Evolutionary conservation across 306 rosid species (phyloP).

Genomic region (Crataegus laevigata): DNA sequence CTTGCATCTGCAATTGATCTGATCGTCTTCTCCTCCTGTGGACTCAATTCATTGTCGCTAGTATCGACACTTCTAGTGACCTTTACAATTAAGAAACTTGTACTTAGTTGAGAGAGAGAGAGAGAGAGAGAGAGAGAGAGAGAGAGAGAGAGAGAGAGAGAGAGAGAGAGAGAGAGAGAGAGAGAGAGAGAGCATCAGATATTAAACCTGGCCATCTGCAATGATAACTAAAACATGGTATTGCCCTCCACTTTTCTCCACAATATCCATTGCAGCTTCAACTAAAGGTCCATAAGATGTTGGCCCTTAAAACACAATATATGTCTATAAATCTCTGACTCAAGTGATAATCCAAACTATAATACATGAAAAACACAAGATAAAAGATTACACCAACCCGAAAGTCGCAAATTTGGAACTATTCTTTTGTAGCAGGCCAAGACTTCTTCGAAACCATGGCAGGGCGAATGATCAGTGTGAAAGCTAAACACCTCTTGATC

Average conservation of each 20-base stretch:
- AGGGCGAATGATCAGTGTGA: constrained; percentile 67
- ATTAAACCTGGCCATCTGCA: constrained; percentile 82
- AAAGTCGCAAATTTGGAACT: constrained; percentile 59
- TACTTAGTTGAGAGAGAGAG: not conserved
- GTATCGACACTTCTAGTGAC: constrained; percentile 59
- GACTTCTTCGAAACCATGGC: constrained; percentile 90
- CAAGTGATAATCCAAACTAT: not conserved
- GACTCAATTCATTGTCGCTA: constrained; percentile 46
- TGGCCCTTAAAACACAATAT: constrained; percentile 57
- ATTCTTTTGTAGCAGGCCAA: constrained; percentile 63
- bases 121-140: not conserved
- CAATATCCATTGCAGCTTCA: constrained; percentile 83
- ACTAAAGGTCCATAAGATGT: constrained; percentile 81
- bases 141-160: not conserved
- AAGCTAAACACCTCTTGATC: constrained; percentile 86
- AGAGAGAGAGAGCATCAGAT: constrained; percentile 1
- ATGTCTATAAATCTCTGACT: constrained; percentile 9
- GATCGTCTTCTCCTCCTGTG: constrained; percentile 79
- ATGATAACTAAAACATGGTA: constrained; percentile 78
- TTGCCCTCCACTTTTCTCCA: constrained; percentile 77
- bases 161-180: no score
- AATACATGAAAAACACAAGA: not conserved
- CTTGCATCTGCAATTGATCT: constrained; percentile 69
- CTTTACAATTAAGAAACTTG: constrained; percentile 28
- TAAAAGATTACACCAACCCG: constrained; percentile 42